phyloP scores from a whole-genome alignment of 495 filamentous ascomycete species.

The Daldinia vernicosa region DNA sequence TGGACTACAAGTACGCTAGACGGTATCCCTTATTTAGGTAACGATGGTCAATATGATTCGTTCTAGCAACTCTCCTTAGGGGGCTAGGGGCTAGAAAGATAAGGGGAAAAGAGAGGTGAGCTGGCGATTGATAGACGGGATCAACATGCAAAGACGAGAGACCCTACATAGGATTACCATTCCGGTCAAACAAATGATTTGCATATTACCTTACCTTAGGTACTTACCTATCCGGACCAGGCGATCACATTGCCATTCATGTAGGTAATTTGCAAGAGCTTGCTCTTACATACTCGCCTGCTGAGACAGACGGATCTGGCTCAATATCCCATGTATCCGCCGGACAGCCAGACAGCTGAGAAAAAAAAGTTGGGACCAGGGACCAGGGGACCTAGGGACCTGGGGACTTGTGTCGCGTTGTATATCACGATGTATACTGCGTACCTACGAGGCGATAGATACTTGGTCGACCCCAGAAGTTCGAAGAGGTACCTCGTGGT shows the following conservation, averaged over 20 bases:
- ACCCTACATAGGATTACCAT: not conserved
- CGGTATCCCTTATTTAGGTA: constrained; percentile 19
- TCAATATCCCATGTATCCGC: not conserved
- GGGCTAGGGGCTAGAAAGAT: not conserved
- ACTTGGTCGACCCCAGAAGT: not conserved
- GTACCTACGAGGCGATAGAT: not conserved
- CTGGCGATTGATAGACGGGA: constrained; percentile 32
- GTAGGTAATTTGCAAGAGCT: constrained; percentile 24
- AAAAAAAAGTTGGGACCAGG: constrained; percentile 9
- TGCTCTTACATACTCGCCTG: constrained; percentile 3
- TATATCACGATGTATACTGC: not conserved
- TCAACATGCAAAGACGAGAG: constrained; percentile 14
- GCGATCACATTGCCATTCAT: constrained; percentile 17
- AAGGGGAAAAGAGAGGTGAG: constrained; percentile 13
- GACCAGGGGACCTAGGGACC: no score
- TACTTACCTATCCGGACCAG: constrained; percentile 11
- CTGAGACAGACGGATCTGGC: not conserved
- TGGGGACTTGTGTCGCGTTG: not conserved
- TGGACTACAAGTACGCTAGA: not conserved
- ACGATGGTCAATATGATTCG: not conserved
- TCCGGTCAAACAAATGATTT: constrained; percentile 33
- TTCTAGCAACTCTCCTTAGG: not conserved
- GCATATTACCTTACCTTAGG: constrained; percentile 24
- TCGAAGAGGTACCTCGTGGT: not conserved
- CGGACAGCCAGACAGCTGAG: constrained; percentile 12